phyloP scores from a whole-genome alignment of 306 rosid species.

The Delonix regia region DNA sequence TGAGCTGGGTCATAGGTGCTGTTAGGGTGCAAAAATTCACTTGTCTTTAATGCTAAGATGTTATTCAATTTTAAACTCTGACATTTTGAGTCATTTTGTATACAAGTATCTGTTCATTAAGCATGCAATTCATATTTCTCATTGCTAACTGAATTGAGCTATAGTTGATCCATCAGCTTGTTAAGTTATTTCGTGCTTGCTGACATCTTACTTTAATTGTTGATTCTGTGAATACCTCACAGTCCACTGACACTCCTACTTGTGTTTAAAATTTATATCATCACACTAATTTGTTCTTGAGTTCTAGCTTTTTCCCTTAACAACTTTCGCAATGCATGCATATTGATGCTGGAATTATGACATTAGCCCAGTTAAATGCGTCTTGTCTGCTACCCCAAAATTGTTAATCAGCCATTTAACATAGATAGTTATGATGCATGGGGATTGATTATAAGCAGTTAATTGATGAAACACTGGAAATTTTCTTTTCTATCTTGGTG shows the following conservation, averaged over 20 bases:
- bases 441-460: not conserved
- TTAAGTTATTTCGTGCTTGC: not conserved
- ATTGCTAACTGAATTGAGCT: constrained; percentile 17
- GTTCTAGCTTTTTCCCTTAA: not conserved
- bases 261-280: not conserved
- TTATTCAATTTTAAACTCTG: constrained; percentile 9
- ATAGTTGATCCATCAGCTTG: not conserved
- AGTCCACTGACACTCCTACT: too few relatives aligned
- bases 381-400: not conserved
- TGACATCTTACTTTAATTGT: constrained; percentile 15
- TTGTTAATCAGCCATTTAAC: too few relatives aligned
- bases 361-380: not conserved
- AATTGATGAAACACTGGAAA: constrained; percentile 6
- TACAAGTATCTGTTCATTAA: not conserved
- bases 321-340: not conserved
- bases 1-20: not conserved
- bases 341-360: not conserved
- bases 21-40: not conserved
- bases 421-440: not conserved
- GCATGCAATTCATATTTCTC: constrained; percentile 5
- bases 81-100: not conserved
- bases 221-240: not conserved
- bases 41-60: not conserved
- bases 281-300: not conserved
- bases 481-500: not conserved